These are phyloP conservation scores for Cyberlindnera meyerae DNA, from an alignment of 805 yeast genomes.

Conservation along the genomic window DNA sequence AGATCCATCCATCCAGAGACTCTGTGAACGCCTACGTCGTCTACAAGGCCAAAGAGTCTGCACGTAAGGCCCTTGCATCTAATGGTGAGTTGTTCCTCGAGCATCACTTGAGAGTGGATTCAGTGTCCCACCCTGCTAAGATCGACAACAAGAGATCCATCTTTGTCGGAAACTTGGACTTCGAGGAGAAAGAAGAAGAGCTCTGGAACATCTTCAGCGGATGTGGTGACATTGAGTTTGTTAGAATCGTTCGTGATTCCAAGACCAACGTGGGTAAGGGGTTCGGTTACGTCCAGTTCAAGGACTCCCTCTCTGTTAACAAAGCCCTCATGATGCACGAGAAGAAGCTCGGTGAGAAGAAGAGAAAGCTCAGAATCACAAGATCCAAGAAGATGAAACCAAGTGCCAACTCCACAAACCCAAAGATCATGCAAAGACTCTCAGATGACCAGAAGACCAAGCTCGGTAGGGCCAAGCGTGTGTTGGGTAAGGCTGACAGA, in stretches of 20 bases:
- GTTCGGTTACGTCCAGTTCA: slow-evolving; percentile 91
- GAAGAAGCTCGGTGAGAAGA: slow-evolving; percentile 45
- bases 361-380: slow-evolving; percentile 68
- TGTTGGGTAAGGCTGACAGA: slow-evolving; percentile 77
- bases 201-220: slow-evolving; percentile 75
- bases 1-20: slow-evolving; percentile 70
- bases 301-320: slow-evolving; percentile 64
- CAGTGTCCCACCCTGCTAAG: slow-evolving; percentile 84
- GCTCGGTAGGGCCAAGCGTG: slow-evolving; percentile 72
- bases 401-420: slow-evolving; percentile 8
- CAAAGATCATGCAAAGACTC: slow-evolving; percentile 31
- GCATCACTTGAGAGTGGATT: slow-evolving; percentile 85
- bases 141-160: slow-evolving; percentile 80
- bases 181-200: slow-evolving; percentile 86
- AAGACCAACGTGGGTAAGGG: slow-evolving; percentile 97
- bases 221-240: slow-evolving; percentile 76
- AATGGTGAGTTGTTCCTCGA: slow-evolving; percentile 67
- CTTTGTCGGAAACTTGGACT: slow-evolving; percentile 91
- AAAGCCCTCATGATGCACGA: slow-evolving; percentile 78
- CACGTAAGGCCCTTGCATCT: slow-evolving; percentile 38
- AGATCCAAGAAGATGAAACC: slow-evolving; percentile 48
- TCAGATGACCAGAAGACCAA: slow-evolving; percentile 68
- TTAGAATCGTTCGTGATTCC: slow-evolving; percentile 85
- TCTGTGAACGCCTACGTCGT: slow-evolving; percentile 88
- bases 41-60: slow-evolving; percentile 48